A percentile compares a stretch with the other conserved stretches of the same genome.
phyloP scores from a whole-genome alignment of 768 basidiomycete species.

The Cyclocybe cylindracea region DNA sequence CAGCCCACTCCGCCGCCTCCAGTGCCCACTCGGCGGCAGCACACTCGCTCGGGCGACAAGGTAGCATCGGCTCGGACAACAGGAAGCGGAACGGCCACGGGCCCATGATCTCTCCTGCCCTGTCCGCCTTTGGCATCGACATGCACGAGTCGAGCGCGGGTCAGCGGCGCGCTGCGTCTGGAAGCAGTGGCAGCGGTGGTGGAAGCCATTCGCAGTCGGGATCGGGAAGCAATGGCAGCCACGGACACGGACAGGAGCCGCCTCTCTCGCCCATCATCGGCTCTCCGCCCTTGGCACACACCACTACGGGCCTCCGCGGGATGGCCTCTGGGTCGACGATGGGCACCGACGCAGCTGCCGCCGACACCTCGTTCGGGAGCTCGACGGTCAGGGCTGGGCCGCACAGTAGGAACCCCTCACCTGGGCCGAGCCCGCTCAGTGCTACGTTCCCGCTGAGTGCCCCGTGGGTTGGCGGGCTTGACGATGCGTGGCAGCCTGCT shows the following conservation, averaged over 20 bases:
- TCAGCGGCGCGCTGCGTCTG: conserved; percentile 3
- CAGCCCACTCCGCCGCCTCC: conserved; percentile 40
- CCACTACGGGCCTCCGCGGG: conserved; percentile 5
- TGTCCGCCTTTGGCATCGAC: conserved; percentile 48
- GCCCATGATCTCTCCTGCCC: conserved; percentile 42
- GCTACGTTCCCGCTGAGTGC: conserved; percentile 26
- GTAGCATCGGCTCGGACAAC: conserved; percentile 58
- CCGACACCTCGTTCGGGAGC: conserved; percentile 14
- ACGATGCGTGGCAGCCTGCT: conserved; percentile 38
- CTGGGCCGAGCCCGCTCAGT: conserved; percentile 27
- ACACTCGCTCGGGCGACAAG: conserved; percentile 45
- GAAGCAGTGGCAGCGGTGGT: too few species aligned
- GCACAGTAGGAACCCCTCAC: background rate
- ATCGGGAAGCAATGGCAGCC: background rate
- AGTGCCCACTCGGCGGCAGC: conserved; percentile 26
- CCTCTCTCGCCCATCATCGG: conserved; percentile 13
- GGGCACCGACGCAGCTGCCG: background rate
- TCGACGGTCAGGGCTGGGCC: conserved; percentile 6
- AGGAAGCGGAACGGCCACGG: conserved; percentile 27
- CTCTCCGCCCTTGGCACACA: conserved; percentile 17
- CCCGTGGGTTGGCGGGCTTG: conserved; percentile 44
- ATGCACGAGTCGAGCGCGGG: conserved; percentile 19
- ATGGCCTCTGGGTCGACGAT: conserved; percentile 20
- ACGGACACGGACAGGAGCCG: background rate
- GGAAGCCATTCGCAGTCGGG: background rate